Conservation (phyloP, 1,284 basidiomycete genomes). For the Athelia psychrophila region DNA sequence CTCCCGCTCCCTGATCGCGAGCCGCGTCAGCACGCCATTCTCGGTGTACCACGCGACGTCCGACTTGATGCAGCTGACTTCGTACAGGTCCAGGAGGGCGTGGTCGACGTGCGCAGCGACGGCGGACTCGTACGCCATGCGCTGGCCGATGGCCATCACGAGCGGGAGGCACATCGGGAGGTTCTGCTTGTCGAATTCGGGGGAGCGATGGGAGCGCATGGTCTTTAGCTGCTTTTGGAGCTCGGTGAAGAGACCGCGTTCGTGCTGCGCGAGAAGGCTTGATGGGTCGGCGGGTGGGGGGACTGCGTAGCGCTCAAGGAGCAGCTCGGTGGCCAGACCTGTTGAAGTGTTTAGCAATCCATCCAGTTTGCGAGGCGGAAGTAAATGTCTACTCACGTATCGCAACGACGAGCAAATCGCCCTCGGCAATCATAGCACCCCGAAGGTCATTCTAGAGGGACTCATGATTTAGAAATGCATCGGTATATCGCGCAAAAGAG, state of each 20-base stretch:
- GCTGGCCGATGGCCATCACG: constrained; percentile 26
- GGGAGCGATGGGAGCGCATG: constrained; percentile 9
- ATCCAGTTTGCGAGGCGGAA: not conserved
- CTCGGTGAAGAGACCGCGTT: constrained; percentile 3
- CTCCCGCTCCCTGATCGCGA: constrained; percentile 9
- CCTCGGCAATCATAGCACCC: constrained; percentile 22
- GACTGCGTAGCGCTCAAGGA: constrained; percentile 14
- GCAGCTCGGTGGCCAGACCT: constrained; percentile 12
- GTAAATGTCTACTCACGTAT: constrained; percentile 13
- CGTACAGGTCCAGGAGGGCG: constrained; percentile 20
- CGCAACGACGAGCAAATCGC: constrained; percentile 20
- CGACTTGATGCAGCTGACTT: constrained; percentile 13
- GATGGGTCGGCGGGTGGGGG: constrained; percentile 11
- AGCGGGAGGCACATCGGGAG: constrained; percentile 19
- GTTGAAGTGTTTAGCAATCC: too few species aligned
- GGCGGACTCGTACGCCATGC: constrained; percentile 29
- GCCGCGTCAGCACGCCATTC: constrained; percentile 8
- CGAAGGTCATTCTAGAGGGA: constrained; percentile 15
- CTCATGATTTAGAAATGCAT: too few species aligned
- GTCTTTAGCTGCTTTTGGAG: not conserved
- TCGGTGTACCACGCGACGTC: constrained; percentile 25
- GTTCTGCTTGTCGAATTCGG: constrained; percentile 17
- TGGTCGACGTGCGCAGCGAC: constrained; percentile 14
- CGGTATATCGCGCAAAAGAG: too few species aligned
- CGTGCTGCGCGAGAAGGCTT: constrained; percentile 19